A percentile compares a stretch with the other conserved stretches of the same genome.
Conservation (phyloP, 805 yeast genomes). For the Candida cerambycidarum region DNA sequence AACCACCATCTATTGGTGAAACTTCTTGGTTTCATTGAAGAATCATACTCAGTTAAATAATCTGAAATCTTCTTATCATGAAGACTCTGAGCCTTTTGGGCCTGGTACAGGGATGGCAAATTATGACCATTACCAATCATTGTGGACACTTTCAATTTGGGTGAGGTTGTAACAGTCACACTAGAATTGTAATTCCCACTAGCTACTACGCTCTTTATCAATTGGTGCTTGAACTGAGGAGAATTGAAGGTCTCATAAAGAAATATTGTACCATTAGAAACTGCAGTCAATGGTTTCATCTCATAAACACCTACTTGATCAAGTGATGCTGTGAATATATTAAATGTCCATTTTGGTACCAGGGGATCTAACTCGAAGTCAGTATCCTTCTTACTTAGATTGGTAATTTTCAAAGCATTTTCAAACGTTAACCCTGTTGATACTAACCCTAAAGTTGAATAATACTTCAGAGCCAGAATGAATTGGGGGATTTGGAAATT, state of each 20-base stretch:
- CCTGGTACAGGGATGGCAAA: conserved; percentile 32
- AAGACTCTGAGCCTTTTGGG: conserved; percentile 18
- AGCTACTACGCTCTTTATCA: neutral
- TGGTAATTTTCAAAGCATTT: conserved; percentile 17
- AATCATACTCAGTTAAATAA: conserved; percentile 29
- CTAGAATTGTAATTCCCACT: conserved; percentile 8
- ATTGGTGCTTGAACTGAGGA: conserved; percentile 15
- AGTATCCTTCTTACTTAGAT: conserved; percentile 22
- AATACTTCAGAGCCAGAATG: conserved; percentile 27
- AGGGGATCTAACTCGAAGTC: conserved; percentile 18
- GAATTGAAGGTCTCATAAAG: conserved; percentile 30
- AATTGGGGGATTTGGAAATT: conserved; percentile 28
- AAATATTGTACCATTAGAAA: conserved; percentile 33
- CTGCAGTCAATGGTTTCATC: conserved; percentile 33
- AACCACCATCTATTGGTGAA: conserved; percentile 42
- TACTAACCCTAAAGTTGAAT: conserved; percentile 25
- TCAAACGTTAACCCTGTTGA: conserved; percentile 28
- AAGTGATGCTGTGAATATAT: conserved; percentile 36
- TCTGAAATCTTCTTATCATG: conserved; percentile 36
- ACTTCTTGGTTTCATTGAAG: conserved; percentile 28
- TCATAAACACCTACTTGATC: conserved; percentile 47
- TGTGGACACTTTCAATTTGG: conserved; percentile 31
- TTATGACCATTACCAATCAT: conserved; percentile 33
- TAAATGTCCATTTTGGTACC: conserved; percentile 27
- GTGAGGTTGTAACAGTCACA: conserved; percentile 31